A percentile compares a stretch with the other conserved stretches of the same genome.
Conservation (phyloP, 306 rosid species). For the Clitoria ternatea region DNA sequence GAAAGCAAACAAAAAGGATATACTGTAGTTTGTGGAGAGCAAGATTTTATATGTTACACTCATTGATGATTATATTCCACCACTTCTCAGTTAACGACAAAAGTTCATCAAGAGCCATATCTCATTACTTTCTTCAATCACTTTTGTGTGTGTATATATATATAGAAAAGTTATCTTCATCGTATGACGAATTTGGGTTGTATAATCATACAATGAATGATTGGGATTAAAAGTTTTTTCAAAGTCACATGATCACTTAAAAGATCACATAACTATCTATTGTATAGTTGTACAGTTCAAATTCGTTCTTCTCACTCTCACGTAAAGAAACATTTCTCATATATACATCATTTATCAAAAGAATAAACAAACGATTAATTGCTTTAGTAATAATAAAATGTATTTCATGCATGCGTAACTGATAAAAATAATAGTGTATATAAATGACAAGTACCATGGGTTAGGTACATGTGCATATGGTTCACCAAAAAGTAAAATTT, state of each 20-base stretch:
- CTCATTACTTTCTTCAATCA: not conserved
- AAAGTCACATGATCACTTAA: too few relatives aligned
- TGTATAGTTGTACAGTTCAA: too few relatives aligned
- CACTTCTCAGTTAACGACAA: slow-evolving; percentile 4
- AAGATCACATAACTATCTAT: too few relatives aligned
- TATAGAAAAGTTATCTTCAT: too few relatives aligned
- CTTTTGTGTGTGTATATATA: too few relatives aligned
- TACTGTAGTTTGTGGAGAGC: not conserved
- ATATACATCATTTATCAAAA: slow-evolving; percentile 2
- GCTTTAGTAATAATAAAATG: slow-evolving; percentile 4
- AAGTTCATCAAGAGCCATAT: not conserved
- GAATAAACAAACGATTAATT: not conserved
- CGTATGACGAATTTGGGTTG: too few relatives aligned
- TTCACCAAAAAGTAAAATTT: not conserved
- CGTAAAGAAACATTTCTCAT: too few relatives aligned
- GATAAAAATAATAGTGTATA: not conserved
- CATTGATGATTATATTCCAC: not conserved
- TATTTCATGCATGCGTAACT: slow-evolving; percentile 16
- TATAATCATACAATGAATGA: too few relatives aligned
- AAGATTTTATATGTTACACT: not conserved
- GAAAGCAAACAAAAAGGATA: not conserved
- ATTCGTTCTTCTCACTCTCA: too few relatives aligned
- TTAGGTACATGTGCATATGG: slow-evolving; percentile 30
- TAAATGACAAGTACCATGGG: too few relatives aligned
- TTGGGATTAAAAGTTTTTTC: too few relatives aligned